Evolutionary conservation across 176 grass and related monocot species (phyloP).

Genomic region (Lolium multiflorum): DNA sequence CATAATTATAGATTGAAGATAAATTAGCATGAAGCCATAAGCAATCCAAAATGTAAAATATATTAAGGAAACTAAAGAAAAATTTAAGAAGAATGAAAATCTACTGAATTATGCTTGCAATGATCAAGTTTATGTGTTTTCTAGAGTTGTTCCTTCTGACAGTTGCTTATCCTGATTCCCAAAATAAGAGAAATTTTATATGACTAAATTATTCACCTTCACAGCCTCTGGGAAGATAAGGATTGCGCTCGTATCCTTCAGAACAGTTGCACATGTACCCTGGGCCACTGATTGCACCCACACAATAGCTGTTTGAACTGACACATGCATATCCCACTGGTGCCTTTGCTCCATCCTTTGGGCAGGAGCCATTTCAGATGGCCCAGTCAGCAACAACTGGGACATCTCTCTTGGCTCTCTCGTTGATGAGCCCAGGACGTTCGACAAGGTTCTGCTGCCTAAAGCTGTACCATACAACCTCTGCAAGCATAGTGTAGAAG

Average conservation of each 20-base stretch:
- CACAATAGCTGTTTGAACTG: conserved; percentile 50
- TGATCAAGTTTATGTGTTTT: neutral
- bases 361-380: conserved; percentile 39
- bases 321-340: conserved; percentile 36
- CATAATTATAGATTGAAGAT: neutral
- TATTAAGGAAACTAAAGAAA: neutral
- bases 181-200: conserved; percentile 8
- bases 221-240: conserved; percentile 28
- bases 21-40: neutral
- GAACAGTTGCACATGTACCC: conserved; percentile 54
- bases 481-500: conserved; percentile 44
- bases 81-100: neutral
- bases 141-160: neutral
- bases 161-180: neutral
- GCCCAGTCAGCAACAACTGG: conserved; percentile 38
- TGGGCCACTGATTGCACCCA: conserved; percentile 16
- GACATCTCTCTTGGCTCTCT: neutral
- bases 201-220: conserved; percentile 37
- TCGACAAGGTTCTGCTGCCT: conserved; percentile 15
- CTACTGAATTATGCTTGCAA: neutral
- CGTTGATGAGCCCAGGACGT: neutral
- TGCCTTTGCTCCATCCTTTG: neutral
- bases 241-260: conserved; percentile 43
- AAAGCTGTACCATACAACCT: conserved; percentile 52
- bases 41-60: neutral